Evolutionary conservation across 2,329 filamentous ascomycete species (phyloP), one percentile per base, ranked within the genome.

Genomic region (Didymella segeticola): DNA sequence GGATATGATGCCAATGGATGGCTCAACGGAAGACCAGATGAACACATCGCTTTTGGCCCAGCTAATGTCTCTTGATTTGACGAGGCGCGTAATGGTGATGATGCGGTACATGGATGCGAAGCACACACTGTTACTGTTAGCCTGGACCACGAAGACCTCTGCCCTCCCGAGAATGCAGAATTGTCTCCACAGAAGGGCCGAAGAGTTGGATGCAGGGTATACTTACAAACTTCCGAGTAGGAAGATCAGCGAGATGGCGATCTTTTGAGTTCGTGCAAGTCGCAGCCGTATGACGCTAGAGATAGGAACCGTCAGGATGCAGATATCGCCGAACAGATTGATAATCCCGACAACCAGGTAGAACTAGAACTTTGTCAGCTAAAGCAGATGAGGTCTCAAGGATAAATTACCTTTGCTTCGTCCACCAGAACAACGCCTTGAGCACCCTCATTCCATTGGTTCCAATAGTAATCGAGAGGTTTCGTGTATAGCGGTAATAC

Each of bases 21-120:
- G 66, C 25, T 69, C 66, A 26, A 69, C 62, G 10, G 49, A 56
- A 2, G 60, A 63, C 66, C 66, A 69, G 45, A 69, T 66, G 53
- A 67, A 67, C n/a, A 67, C 63, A 27, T 67, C 63, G 48, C 58
- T 63, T 46, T 65, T 69, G 2, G 66, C 62, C 63, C 64, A 69
- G 41, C 61, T 65, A 34, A 68, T 64, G 33, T 68, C 64, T 17
- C 26, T 55, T 9, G 58, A 54, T 22, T 36, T 41, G 10, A 64
- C 61, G n/a, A 68, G 57, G 5, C 48, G 57, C 1, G 56, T 43
- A 14, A 66, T 63, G 26, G 62, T 66, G 15, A 68, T 61, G 56
- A 68, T 66, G 19, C 66, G 64, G 41, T 67, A 67, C 8, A 67
- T 56, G 5, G 64, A 67, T 15, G 66, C 64, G 26, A 68, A 66